Percentiles rank a stretch among this genome's conserved stretches.
phyloP scores from a whole-genome alignment of 768 basidiomycete species.

The Psilocybe cubensis region DNA sequence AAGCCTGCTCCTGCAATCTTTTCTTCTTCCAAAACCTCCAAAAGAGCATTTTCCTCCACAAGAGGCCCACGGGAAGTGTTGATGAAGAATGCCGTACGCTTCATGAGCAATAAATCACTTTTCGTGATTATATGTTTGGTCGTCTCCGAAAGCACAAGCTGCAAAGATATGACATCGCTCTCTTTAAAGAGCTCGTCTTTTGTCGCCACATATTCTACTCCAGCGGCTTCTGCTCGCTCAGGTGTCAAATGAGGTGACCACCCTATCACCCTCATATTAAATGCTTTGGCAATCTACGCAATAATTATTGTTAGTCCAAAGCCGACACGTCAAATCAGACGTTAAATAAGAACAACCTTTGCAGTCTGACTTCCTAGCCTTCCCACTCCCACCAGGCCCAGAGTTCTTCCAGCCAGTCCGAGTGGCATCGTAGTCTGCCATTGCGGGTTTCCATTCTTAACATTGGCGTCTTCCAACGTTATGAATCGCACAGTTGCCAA shows the following conservation, averaged over 20 bases:
- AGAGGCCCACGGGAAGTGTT: constrained; percentile 72
- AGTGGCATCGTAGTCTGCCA: constrained; percentile 61
- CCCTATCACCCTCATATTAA: constrained; percentile 60
- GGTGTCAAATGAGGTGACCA: constrained; percentile 71
- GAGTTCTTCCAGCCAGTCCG: constrained; percentile 54
- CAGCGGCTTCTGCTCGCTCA: constrained; percentile 54
- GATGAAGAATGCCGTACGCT: constrained; percentile 59
- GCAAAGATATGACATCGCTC: constrained; percentile 65
- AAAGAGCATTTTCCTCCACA: constrained; percentile 59
- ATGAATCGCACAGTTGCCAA: constrained; percentile 57
- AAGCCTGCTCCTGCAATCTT: constrained; percentile 62
- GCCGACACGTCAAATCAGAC: not conserved
- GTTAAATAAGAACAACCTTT: constrained; percentile 30
- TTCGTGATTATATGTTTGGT: constrained; percentile 53
- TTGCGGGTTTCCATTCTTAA: constrained; percentile 44
- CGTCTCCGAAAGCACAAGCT: constrained; percentile 56
- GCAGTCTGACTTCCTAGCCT: constrained; percentile 57
- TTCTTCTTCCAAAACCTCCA: constrained; percentile 47
- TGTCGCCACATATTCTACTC: constrained; percentile 48
- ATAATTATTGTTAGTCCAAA: not conserved
- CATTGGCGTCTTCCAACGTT: constrained; percentile 49
- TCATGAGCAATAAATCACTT: constrained; percentile 55
- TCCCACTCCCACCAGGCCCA: constrained; percentile 68
- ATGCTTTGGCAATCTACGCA: constrained; percentile 57
- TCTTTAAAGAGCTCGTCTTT: constrained; percentile 56